phyloP scores from a whole-genome alignment of 225 moss, liverwort and hornwort species.

The Physcomitrium patens region DNA sequence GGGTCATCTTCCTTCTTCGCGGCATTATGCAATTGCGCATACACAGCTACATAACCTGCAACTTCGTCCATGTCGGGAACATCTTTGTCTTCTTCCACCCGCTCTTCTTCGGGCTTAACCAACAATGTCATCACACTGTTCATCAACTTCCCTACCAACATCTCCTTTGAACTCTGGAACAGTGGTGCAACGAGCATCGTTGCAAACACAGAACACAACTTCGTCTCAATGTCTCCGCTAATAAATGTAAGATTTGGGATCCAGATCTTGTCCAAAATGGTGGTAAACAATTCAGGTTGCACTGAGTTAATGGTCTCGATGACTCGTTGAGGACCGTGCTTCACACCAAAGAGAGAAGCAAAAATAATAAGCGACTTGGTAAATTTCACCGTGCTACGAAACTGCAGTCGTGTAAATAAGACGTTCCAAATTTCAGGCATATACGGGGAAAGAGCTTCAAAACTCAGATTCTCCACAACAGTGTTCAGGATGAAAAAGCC shows the following conservation, averaged over 20 bases:
- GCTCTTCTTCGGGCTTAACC: slow-evolving; percentile 89
- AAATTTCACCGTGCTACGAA: slow-evolving; percentile 83
- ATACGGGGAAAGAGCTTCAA: slow-evolving; percentile 72
- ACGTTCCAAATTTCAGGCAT: slow-evolving; percentile 83
- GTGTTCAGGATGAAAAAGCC: slow-evolving; percentile 96
- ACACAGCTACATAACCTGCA: slow-evolving; percentile 87
- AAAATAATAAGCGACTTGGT: slow-evolving; percentile 90
- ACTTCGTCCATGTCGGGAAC: slow-evolving; percentile 99
- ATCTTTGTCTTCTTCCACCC: slow-evolving; percentile 89
- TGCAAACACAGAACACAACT: slow-evolving; percentile 88
- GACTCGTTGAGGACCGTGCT: slow-evolving; percentile 75
- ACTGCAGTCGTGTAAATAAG: slow-evolving; percentile 78
- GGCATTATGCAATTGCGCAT: slow-evolving; percentile 93
- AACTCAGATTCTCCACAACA: slow-evolving; percentile 90
- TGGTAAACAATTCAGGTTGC: slow-evolving; percentile 75
- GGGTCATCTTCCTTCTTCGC: slow-evolving; percentile 98
- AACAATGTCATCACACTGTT: slow-evolving; percentile 89
- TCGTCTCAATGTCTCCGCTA: slow-evolving; percentile 87
- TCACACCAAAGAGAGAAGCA: slow-evolving; percentile 91
- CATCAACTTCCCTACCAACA: slow-evolving; percentile 71
- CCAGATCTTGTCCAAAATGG: slow-evolving; percentile 94
- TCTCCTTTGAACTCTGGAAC: slow-evolving; percentile 59
- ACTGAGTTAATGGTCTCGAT: slow-evolving; percentile 82
- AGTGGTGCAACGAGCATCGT: slow-evolving; percentile 75
- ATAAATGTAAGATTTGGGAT: slow-evolving; percentile 79